Evolutionary conservation across 1,139 yeast species (phyloP).

Genomic region (Yamadazyma diospyri): DNA sequence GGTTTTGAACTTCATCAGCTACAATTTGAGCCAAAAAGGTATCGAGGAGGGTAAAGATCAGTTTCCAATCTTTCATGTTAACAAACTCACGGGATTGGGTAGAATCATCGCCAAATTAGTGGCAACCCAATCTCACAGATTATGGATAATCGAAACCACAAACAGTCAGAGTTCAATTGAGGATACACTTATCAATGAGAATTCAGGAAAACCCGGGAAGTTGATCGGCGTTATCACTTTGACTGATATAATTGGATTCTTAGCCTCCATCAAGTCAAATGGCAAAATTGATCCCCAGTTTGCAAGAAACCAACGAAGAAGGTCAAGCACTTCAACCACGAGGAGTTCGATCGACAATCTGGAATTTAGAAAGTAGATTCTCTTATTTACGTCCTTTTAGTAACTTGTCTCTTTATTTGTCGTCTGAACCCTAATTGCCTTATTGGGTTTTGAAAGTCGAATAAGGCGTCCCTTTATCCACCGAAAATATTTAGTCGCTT

Average conservation of each 20-base stretch:
- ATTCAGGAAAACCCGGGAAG: slow-evolving; percentile 59
- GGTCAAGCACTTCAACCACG: slow-evolving; percentile 49
- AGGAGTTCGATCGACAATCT: slow-evolving; percentile 32
- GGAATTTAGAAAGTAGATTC: slow-evolving; percentile 11
- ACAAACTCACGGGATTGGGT: slow-evolving; percentile 72
- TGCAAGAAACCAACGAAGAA: slow-evolving; percentile 86
- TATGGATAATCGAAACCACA: slow-evolving; percentile 80
- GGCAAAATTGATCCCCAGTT: slow-evolving; percentile 70
- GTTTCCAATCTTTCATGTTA: slow-evolving; percentile 93
- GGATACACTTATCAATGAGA: slow-evolving; percentile 14
- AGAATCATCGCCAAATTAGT: slow-evolving; percentile 91
- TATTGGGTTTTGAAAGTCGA: too few species aligned
- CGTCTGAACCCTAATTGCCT: background rate
- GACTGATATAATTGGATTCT: slow-evolving; percentile 79
- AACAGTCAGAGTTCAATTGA: slow-evolving; percentile 19
- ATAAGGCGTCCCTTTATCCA: too few species aligned
- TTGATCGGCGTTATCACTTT: slow-evolving; percentile 86
- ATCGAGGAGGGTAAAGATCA: slow-evolving; percentile 93
- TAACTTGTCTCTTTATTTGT: background rate
- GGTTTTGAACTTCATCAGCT: slow-evolving; percentile 83
- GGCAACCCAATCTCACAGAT: slow-evolving; percentile 89
- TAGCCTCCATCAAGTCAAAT: slow-evolving; percentile 66
- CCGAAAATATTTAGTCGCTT: too few species aligned
- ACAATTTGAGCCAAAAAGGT: slow-evolving; percentile 83
- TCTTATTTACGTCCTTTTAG: background rate